Conservation (phyloP, 495 filamentous ascomycete species). For the Xylaria acuta region DNA sequence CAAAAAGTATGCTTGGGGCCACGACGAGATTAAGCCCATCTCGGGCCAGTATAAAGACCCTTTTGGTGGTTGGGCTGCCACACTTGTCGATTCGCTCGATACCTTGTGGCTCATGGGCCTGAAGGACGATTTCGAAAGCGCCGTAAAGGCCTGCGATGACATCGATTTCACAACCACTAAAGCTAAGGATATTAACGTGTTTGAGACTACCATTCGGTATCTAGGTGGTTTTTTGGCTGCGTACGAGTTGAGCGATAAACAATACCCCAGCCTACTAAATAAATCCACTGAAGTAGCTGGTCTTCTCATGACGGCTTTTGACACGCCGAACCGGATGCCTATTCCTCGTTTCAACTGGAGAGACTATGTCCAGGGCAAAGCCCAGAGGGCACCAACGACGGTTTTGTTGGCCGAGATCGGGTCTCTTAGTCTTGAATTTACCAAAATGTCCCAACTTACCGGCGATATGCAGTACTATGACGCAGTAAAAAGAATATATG, state of each 20-base stretch:
- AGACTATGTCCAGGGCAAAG: conserved; percentile 42
- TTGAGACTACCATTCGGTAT: conserved; percentile 81
- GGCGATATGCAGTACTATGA: conserved; percentile 84
- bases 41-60: conserved; percentile 63
- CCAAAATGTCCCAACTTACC: conserved; percentile 81
- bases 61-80: conserved; percentile 87
- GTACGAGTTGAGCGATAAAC: conserved; percentile 72
- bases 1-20: conserved; percentile 74
- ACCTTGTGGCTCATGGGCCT: conserved; percentile 89
- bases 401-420: conserved; percentile 67
- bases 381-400: conserved; percentile 53
- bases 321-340: conserved; percentile 90
- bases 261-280: conserved; percentile 64
- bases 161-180: conserved; percentile 80
- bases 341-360: conserved; percentile 73
- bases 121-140: conserved; percentile 78
- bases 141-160: conserved; percentile 67
- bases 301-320: conserved; percentile 80
- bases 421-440: conserved; percentile 82
- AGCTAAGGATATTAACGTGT: conserved; percentile 64
- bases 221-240: conserved; percentile 77
- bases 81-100: conserved; percentile 82
- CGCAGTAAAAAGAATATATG: conserved; percentile 79
- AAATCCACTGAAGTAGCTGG: conserved; percentile 82
- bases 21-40: conserved; percentile 76